A percentile compares a stretch with the other conserved stretches of the same genome.
These are phyloP conservation scores for Coccomyxa sp. DNA, from an alignment of 139 green algal genomes.

Conservation along the genomic window DNA sequence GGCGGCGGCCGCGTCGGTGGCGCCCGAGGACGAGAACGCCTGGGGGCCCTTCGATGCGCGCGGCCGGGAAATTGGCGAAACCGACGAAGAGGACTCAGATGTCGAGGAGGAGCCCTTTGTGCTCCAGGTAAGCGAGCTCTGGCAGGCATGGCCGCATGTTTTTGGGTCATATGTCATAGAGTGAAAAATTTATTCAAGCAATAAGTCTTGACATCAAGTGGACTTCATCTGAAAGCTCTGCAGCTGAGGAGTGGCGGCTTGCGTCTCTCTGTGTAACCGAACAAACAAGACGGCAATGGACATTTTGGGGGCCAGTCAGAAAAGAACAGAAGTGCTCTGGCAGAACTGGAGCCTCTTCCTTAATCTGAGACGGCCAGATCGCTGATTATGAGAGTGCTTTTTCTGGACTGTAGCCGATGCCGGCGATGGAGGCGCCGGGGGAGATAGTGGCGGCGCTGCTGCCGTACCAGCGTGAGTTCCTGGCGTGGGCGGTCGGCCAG, in stretches of 20 bases:
- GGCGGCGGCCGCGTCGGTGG: too few species aligned
- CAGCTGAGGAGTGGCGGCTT: too few species aligned
- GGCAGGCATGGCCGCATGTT: background rate
- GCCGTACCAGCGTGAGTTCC: conserved; percentile 90
- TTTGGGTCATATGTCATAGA: background rate
- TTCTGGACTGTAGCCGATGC: conserved; percentile 10
- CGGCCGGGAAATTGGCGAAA: background rate
- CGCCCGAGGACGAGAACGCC: background rate
- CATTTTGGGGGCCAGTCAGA: too few species aligned
- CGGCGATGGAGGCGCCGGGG: conserved; percentile 49
- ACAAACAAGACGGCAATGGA: too few species aligned
- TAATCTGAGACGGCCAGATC: too few species aligned
- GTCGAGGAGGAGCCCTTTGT: background rate
- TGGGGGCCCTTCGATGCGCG: background rate
- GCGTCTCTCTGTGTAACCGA: too few species aligned
- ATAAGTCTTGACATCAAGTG: too few species aligned
- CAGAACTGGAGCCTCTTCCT: too few species aligned
- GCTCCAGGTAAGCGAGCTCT: background rate
- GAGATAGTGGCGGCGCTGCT: conserved; percentile 84
- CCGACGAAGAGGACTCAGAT: background rate
- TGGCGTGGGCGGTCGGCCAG: conserved; percentile 77
- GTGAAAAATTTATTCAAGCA: background rate
- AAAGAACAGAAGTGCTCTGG: too few species aligned
- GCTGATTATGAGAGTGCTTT: too few species aligned
- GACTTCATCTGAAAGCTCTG: too few species aligned